A percentile compares a stretch with the other conserved stretches of the same genome.
Evolutionary conservation across 164 flowering plant species (phyloP).

Genomic region (Annona squamosa): DNA sequence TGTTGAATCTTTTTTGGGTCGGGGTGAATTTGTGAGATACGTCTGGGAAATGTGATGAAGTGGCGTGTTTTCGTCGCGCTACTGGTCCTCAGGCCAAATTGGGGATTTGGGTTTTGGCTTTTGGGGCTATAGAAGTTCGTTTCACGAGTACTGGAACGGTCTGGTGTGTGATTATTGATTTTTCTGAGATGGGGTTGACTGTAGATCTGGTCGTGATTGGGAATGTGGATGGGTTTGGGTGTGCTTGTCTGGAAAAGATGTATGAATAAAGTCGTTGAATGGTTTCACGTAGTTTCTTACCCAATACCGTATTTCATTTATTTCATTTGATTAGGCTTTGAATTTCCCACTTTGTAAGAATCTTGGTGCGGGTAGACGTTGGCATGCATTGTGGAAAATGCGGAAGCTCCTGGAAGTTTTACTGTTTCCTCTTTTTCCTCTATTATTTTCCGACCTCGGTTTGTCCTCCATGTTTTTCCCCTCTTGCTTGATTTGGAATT

Average conservation of each 20-base stretch:
- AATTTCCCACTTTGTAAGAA: not conserved
- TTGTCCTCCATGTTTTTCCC: not conserved
- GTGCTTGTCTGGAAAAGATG: not conserved
- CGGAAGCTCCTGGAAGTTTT: not conserved
- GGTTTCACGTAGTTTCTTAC: not conserved
- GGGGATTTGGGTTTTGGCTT: slow-evolving; percentile 9
- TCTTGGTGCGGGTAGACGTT: not conserved
- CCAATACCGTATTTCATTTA: not conserved
- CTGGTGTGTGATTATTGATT: not conserved
- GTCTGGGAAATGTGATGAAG: not conserved
- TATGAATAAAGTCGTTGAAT: not conserved
- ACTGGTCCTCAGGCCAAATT: not conserved
- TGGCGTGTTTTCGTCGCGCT: not conserved
- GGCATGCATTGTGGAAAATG: not conserved
- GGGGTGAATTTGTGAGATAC: too few relatives aligned
- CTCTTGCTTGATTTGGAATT: not conserved
- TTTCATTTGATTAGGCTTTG: not conserved
- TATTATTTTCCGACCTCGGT: not conserved
- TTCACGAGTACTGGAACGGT: not conserved
- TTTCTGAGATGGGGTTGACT: not conserved
- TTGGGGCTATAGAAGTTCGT: not conserved
- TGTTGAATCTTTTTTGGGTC: slow-evolving; percentile 8
- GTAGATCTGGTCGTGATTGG: not conserved
- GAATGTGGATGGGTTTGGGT: not conserved
- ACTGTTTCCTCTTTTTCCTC: not conserved